Conservation (phyloP, 2,329 filamentous ascomycete genomes). For the Aspergillus costaricaensis region DNA sequence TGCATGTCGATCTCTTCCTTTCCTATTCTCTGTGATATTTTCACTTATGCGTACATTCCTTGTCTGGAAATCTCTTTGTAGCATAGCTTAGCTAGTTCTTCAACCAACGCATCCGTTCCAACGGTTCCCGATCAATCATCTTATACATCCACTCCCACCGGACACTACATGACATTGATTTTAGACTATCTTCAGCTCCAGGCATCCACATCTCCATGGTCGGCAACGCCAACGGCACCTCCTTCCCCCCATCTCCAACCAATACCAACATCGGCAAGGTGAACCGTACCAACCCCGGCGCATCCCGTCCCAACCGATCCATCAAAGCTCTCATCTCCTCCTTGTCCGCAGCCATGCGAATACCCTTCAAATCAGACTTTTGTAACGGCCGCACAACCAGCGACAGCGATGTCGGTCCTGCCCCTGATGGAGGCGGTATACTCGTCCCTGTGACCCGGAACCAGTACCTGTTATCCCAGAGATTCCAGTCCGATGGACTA, state of each 20-base stretch:
- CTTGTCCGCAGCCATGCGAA: neutral
- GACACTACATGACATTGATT: constrained; percentile 25
- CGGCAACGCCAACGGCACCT: constrained; percentile 30
- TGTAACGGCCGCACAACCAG: neutral
- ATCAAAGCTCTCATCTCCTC: neutral
- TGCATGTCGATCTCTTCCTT: neutral
- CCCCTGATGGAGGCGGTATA: neutral
- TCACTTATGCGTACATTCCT: constrained; percentile 11
- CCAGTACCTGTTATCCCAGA: constrained; percentile 62
- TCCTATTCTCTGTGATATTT: constrained; percentile 9
- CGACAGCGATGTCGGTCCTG: neutral
- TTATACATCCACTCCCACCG: constrained; percentile 46
- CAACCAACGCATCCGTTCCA: constrained; percentile 36
- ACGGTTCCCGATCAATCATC: constrained; percentile 36
- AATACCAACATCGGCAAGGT: constrained; percentile 44
- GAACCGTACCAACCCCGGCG: constrained; percentile 41
- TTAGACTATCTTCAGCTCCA: constrained; percentile 12
- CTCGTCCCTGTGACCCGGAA: constrained; percentile 47
- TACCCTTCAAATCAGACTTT: neutral
- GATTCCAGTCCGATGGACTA: constrained; percentile 29
- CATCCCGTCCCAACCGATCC: constrained; percentile 28
- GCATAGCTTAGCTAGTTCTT: constrained; percentile 28
- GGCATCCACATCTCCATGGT: constrained; percentile 29
- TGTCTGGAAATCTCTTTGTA: constrained; percentile 25
- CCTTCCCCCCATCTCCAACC: neutral